Evolutionary conservation across 768 basidiomycete genomes (phyloP).

Genomic region (Kwoniella dejecticola): DNA sequence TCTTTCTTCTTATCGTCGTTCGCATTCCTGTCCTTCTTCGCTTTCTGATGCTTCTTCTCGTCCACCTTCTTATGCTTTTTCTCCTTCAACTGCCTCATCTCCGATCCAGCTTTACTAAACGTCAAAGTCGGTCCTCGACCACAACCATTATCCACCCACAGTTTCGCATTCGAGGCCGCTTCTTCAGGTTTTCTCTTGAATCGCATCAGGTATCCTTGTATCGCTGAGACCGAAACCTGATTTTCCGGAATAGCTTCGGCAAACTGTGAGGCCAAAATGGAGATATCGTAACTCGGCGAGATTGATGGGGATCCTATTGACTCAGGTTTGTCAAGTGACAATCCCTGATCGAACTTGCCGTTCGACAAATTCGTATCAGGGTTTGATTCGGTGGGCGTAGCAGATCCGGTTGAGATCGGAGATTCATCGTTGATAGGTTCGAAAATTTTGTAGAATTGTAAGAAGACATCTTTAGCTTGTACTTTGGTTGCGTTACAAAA

Average conservation of each 20-base stretch:
- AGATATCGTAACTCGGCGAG: neutral
- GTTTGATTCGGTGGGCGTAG: neutral
- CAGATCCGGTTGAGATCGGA: neutral
- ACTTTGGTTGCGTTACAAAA: slow-evolving; percentile 79
- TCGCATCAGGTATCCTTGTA: slow-evolving; percentile 79
- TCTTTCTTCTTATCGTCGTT: neutral
- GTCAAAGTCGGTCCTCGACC: slow-evolving; percentile 11
- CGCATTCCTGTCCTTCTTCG: too few species aligned
- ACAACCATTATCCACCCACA: slow-evolving; percentile 66
- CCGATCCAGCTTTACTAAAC: too few species aligned
- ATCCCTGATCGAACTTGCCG: neutral
- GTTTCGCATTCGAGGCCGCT: slow-evolving; percentile 74
- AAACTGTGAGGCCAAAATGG: slow-evolving; percentile 63
- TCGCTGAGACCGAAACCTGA: slow-evolving; percentile 67
- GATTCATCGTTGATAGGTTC: neutral
- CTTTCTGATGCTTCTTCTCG: too few species aligned
- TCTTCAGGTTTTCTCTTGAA: slow-evolving; percentile 65
- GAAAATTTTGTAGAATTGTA: slow-evolving; percentile 24
- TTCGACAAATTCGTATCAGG: too few species aligned
- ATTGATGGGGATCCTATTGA: neutral
- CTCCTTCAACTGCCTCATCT: too few species aligned
- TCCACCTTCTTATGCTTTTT: too few species aligned
- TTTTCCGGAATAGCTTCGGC: slow-evolving; percentile 69
- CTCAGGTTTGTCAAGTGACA: neutral
- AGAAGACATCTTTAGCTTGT: slow-evolving; percentile 47